Evolutionary conservation across 1,284 basidiomycete genomes (phyloP).

Genomic region (Cutaneotrichosporon sp.): DNA sequence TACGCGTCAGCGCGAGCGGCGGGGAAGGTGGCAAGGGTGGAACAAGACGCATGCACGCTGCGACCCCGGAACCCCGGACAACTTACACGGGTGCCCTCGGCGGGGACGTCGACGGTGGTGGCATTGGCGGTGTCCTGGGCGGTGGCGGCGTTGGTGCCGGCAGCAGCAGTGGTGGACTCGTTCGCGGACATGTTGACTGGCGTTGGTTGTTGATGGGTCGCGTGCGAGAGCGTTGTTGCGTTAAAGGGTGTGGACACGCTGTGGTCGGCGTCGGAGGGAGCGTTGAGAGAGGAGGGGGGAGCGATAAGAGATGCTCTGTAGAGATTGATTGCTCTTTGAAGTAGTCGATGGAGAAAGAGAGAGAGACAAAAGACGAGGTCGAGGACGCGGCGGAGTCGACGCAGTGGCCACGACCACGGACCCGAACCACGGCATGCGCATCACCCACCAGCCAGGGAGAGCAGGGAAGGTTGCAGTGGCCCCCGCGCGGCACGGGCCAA

Average conservation of each 20-base stretch:
- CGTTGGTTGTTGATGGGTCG: slow-evolving; percentile 7
- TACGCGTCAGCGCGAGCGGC: background rate
- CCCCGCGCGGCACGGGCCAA: too few species aligned
- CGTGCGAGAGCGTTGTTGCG: slow-evolving; percentile 6
- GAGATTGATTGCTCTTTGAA: slow-evolving; percentile 12
- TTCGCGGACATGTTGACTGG: slow-evolving; percentile 20
- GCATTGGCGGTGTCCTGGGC: background rate
- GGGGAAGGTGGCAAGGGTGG: background rate
- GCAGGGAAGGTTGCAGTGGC: too few species aligned
- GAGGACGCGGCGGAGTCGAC: background rate
- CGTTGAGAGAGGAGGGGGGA: too few species aligned
- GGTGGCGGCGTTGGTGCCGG: slow-evolving; percentile 2
- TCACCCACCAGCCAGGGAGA: background rate
- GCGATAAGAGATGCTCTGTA: too few species aligned
- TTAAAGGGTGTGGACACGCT: too few species aligned
- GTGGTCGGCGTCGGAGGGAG: too few species aligned
- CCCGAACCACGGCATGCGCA: too few species aligned
- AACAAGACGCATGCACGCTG: background rate
- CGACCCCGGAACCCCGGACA: too few species aligned
- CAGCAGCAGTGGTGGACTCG: slow-evolving; percentile 6
- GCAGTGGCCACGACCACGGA: too few species aligned
- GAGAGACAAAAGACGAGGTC: slow-evolving; percentile 7
- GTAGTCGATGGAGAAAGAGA: slow-evolving; percentile 27
- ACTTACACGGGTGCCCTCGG: slow-evolving; percentile 29
- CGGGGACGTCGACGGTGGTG: slow-evolving; percentile 1